Conservation (phyloP, 2,329 filamentous ascomycete genomes). For the Fusarium chaquense region DNA sequence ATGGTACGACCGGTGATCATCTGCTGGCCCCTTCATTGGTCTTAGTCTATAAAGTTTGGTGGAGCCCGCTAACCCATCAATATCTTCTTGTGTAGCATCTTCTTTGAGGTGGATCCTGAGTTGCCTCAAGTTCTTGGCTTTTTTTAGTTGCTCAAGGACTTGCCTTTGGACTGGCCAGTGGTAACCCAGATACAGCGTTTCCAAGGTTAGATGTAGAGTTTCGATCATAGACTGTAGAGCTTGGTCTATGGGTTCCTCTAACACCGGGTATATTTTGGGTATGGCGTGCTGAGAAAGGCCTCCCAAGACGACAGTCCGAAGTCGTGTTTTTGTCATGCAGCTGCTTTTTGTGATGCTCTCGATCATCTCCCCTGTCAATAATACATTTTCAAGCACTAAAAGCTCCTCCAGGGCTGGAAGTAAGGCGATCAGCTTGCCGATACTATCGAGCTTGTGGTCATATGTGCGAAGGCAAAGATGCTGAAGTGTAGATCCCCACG, state of each 20-base stretch:
- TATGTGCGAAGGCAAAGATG: background rate
- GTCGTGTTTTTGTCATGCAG: background rate
- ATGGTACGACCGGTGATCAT: background rate
- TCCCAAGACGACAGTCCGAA: background rate
- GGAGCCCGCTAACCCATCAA: background rate
- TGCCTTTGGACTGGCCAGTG: background rate
- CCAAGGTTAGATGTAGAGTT: background rate
- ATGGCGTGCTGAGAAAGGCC: background rate
- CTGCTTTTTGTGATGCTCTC: background rate
- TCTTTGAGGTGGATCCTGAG: background rate
- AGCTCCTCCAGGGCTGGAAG: background rate
- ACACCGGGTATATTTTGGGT: fast-evolving
- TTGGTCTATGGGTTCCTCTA: background rate
- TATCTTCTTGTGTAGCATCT: background rate
- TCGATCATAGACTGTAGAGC: background rate
- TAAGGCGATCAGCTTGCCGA: background rate
- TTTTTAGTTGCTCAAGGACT: background rate
- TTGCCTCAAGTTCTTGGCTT: background rate
- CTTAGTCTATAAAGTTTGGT: background rate
- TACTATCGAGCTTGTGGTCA: fast-evolving
- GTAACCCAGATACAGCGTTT: background rate
- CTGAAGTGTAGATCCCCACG: constrained; percentile 22
- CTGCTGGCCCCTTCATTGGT: background rate
- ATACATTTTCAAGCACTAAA: background rate
- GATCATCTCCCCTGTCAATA: background rate